These are phyloP conservation scores for Vanderwaltozyma verrucispora DNA, from an alignment of 805 yeast genomes.

Conservation along the genomic window DNA sequence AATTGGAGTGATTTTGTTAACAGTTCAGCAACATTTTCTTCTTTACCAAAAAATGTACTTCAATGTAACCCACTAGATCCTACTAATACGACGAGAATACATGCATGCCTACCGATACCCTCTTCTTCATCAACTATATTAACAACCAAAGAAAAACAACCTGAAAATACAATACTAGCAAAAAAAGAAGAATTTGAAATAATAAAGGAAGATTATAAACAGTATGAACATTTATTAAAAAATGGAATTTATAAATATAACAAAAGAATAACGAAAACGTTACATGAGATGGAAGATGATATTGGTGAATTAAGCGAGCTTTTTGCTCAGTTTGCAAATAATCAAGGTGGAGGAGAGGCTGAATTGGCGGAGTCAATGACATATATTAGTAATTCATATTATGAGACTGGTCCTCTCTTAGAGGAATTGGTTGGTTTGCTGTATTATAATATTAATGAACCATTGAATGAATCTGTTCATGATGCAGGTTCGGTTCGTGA, in stretches of 20 bases:
- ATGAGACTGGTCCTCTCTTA: constrained; percentile 15
- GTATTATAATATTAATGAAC: constrained; percentile 26
- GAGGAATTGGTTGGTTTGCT: constrained; percentile 22
- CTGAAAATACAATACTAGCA: neutral
- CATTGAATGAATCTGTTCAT: constrained; percentile 23
- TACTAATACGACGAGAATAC: constrained; percentile 26
- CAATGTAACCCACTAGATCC: constrained; percentile 30
- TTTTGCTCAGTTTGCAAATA: constrained; percentile 17
- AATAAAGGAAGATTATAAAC: constrained; percentile 24
- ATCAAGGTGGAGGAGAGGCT: constrained; percentile 14
- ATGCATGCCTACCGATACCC: constrained; percentile 26
- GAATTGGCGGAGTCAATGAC: constrained; percentile 21
- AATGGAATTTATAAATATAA: constrained; percentile 23
- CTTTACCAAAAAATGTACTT: constrained; percentile 24
- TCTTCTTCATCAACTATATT: constrained; percentile 7
- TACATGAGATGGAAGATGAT: constrained; percentile 16
- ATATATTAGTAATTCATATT: constrained; percentile 20
- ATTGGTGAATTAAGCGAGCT: constrained; percentile 21
- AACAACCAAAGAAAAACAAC: neutral
- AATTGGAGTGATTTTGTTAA: constrained; percentile 28
- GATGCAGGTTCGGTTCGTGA: constrained; percentile 26
- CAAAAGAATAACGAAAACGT: constrained; percentile 19
- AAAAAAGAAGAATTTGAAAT: constrained; percentile 15
- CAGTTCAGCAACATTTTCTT: constrained; percentile 26
- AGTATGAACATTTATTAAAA: constrained; percentile 18